Evolutionary conservation across 257 asterid species (phyloP), one percentile per base, ranked within the genome.

Genomic region (Solanum pinnatisectum): DNA sequence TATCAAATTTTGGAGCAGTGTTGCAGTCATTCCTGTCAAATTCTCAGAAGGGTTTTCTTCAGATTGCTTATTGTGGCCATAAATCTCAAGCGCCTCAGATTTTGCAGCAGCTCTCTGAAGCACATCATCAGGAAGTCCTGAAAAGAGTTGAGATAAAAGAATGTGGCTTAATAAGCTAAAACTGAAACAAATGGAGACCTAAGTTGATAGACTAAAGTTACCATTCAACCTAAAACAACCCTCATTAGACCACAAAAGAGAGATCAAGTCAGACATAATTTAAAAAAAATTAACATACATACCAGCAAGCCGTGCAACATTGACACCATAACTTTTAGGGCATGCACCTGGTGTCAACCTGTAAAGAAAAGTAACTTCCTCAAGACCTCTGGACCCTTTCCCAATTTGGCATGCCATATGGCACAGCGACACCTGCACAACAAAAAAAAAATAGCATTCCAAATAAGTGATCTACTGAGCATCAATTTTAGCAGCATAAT

Each of bases 261-360:
- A 46, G 37, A 27, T 46, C 37, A 56, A 18, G 65, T 56, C 65
- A 18, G 65, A 56, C 65, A 56, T 56, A 56, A n/a, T 56, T 56
- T 9, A 56, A 56, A 18, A 18, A 56, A 18, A 56, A 56, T 56
- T 56, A 3, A 18, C 1, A 49, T 3, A 49, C 91, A 88, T 88
- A 96, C 99, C 98, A 84, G 99, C 99, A 73, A 97, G 88, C 59
- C 98, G 94, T 84, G 99, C 99, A 89, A 97, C 98, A 85, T 97
- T 97, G 88, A 96, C 98, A 89, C 99, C 99, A 36, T 97, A 97
- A 89, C 99, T 97, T 90, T 94, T 95, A 81, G 99, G 99, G 93
- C 99, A 97, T 90, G 98, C 95, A 67, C 98, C 99, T 10, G 91
- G 92, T 30, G 94, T 91, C 94, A 97, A 93, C 89, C 95, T 95